A percentile compares a stretch with the other conserved stretches of the same genome.
Conservation (phyloP, 2,329 filamentous ascomycete genomes). For the Lojkania enalia region DNA sequence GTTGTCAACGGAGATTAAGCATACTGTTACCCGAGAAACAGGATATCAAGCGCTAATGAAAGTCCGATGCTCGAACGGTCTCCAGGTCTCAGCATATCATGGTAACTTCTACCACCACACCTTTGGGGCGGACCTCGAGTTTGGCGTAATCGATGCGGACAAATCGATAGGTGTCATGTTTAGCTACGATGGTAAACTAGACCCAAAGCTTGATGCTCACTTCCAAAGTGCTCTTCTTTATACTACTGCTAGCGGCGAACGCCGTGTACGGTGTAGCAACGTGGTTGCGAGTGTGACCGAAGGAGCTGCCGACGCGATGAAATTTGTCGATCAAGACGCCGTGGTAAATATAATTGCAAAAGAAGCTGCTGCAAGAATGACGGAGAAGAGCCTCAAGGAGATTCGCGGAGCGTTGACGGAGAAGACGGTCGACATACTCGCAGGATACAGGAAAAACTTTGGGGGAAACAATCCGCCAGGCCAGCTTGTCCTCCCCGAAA, state of each 20-base stretch:
- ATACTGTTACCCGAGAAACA: slow-evolving; percentile 84
- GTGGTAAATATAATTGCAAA: slow-evolving; percentile 88
- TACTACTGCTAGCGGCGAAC: slow-evolving; percentile 85
- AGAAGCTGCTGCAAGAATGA: slow-evolving; percentile 86
- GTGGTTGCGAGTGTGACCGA: slow-evolving; percentile 91
- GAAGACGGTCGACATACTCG: slow-evolving; percentile 89
- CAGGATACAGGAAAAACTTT: slow-evolving; percentile 90
- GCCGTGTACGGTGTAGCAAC: slow-evolving; percentile 90
- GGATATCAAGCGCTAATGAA: slow-evolving; percentile 98
- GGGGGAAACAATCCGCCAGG: slow-evolving; percentile 84
- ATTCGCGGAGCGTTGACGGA: slow-evolving; percentile 82
- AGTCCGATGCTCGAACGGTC: slow-evolving; percentile 93
- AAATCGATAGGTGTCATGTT: slow-evolving; percentile 92
- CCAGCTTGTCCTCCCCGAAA: slow-evolving; percentile 92
- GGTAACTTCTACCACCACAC: slow-evolving; percentile 96
- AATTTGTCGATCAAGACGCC: slow-evolving; percentile 94
- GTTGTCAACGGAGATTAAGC: slow-evolving; percentile 80
- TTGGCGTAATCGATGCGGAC: slow-evolving; percentile 89
- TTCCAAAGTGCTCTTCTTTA: slow-evolving; percentile 96
- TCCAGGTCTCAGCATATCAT: slow-evolving; percentile 92
- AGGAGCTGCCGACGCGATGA: slow-evolving; percentile 79
- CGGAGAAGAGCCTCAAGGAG: slow-evolving; percentile 78
- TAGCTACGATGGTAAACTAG: slow-evolving; percentile 95
- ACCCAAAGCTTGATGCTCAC: slow-evolving; percentile 92
- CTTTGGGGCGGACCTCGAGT: slow-evolving; percentile 91